phyloP scores from a whole-genome alignment of 2,329 filamentous ascomycete species.

The Pyrenochaeta sp. region DNA sequence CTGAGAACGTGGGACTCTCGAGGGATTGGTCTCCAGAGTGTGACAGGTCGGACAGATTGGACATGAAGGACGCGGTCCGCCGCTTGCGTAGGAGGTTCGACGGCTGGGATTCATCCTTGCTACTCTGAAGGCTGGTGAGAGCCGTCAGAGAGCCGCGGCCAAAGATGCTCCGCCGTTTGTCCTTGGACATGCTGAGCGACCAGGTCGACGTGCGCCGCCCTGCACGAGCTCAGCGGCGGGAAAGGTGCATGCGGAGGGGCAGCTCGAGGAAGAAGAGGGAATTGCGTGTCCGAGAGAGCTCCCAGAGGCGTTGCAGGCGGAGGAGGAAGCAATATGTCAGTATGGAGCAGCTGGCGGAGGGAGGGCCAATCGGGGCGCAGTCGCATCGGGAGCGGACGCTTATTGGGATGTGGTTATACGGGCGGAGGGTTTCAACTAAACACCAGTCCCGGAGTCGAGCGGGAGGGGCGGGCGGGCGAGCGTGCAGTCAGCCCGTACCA shows the following conservation, averaged over 20 bases:
- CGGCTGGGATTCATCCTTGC: conserved; percentile 44
- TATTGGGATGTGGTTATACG: too few relatives aligned
- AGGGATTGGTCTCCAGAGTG: conserved; percentile 28
- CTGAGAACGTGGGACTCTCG: conserved; percentile 17
- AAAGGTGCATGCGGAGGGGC: conserved; percentile 28
- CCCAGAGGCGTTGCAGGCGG: background rate
- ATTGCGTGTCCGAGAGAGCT: conserved; percentile 8
- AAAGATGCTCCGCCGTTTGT: conserved; percentile 49
- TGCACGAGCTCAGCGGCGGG: conserved; percentile 35
- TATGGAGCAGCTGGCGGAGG: background rate
- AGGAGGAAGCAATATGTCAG: conserved; percentile 7
- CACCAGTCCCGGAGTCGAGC: conserved; percentile 8
- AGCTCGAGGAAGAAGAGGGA: conserved; percentile 13
- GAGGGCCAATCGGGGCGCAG: conserved; percentile 14
- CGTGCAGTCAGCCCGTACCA: background rate
- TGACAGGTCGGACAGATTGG: conserved; percentile 38
- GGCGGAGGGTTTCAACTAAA: conserved; percentile 4
- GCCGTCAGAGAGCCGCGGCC: conserved; percentile 41
- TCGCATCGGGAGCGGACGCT: conserved; percentile 11
- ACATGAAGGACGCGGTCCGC: conserved; percentile 46
- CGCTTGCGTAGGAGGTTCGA: conserved; percentile 48
- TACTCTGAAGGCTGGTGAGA: conserved; percentile 34
- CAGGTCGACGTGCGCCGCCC: conserved; percentile 35
- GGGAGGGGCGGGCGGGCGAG: conserved; percentile 7
- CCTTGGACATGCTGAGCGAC: conserved; percentile 43